Evolutionary conservation across 2,329 filamentous ascomycete species (phyloP), one percentile per base, ranked within the genome.

Genomic region (Ascocoryne sarcoides): DNA sequence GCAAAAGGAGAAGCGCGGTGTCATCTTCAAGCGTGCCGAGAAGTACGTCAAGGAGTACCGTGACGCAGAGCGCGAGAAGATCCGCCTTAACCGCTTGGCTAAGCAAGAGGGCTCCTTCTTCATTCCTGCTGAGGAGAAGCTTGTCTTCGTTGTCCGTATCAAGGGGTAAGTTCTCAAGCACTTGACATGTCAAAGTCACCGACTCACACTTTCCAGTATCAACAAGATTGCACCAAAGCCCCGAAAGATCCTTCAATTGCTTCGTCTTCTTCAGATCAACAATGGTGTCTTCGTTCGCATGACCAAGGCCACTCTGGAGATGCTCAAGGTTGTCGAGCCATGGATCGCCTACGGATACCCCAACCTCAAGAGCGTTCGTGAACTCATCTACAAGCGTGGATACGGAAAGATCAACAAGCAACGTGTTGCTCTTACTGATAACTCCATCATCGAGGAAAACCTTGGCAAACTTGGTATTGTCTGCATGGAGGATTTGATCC

Each of bases 141-240:
- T 98, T 63, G 88, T 90, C 74, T 98, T 98, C 69, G 81, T 98
- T 61, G 74, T 96, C 70, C 90, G 92, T 69, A 98, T 98, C 79
- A 98, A 98, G 87, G 92, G 82, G 80, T 83, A 70, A 57, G 76
- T 62, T 38, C 12, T 36, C 3, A 4, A 18, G 18, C 26, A 31
- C 28, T 8, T 43, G 54, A 15, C 8, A 16, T 36, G n/a, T n/a
- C n/a, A n/a, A n/a, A n/a, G n/a, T n/a, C n/a, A 50, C 23, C 7
- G 23, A 4, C 45, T 52, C 35, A 57, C 36, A 40, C 3, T 19
- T n/a, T 36, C 34, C 50, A 82, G 90, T 94, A 96, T 98, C 88
- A 96, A 96, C 86, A 98, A 98, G 85, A 96, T 98, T 62, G 82
- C 93, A 66, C 92, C 92, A 61, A 96, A 98, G 85, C 93, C 93